Conservation (phyloP, 139 green algal species). For the Pedinophyceae sp. region DNA sequence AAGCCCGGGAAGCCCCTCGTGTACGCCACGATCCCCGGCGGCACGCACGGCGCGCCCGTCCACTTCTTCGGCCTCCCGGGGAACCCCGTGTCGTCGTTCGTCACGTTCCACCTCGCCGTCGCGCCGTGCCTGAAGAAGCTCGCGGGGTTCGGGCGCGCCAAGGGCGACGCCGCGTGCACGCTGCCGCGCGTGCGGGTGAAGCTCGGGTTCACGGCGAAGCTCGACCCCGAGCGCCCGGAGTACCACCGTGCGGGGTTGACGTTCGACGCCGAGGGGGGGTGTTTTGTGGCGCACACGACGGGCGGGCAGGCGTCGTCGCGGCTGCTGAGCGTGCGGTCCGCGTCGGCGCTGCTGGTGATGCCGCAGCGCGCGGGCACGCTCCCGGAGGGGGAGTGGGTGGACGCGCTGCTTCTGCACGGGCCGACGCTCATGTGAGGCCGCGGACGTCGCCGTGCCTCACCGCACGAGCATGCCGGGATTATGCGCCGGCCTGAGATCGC, state of each 20-base stretch:
- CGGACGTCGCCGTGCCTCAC: too few relatives aligned
- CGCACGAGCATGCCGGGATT: too few relatives aligned
- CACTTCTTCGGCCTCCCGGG: slow-evolving; percentile 71
- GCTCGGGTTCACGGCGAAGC: slow-evolving; percentile 19
- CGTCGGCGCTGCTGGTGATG: slow-evolving; percentile 57
- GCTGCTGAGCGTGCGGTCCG: slow-evolving; percentile 54
- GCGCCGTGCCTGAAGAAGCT: slow-evolving; percentile 67
- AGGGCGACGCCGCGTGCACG: slow-evolving; percentile 42
- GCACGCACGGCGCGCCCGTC: slow-evolving; percentile 96
- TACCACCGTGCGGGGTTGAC: slow-evolving; percentile 57
- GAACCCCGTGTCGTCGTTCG: slow-evolving; percentile 76
- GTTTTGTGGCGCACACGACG: slow-evolving; percentile 45
- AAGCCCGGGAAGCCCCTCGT: slow-evolving; percentile 96
- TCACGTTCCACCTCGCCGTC: slow-evolving; percentile 79
- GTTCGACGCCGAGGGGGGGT: slow-evolving; percentile 5
- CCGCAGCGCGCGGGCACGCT: slow-evolving; percentile 23
- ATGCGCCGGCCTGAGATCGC: too few relatives aligned
- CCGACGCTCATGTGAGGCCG: too few relatives aligned
- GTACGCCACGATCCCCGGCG: slow-evolving; percentile 59
- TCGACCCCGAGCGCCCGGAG: slow-evolving; percentile 86
- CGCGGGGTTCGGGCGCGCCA: slow-evolving; percentile 26
- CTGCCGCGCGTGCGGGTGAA: neutral
- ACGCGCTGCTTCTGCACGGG: too few relatives aligned
- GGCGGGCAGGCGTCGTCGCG: slow-evolving; percentile 87
- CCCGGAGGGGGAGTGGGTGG: slow-evolving; percentile 12